These are phyloP conservation scores for Boletus pseudo-olivaceus DNA, from an alignment of 768 basidiomycete genomes.

Conservation along the genomic window DNA sequence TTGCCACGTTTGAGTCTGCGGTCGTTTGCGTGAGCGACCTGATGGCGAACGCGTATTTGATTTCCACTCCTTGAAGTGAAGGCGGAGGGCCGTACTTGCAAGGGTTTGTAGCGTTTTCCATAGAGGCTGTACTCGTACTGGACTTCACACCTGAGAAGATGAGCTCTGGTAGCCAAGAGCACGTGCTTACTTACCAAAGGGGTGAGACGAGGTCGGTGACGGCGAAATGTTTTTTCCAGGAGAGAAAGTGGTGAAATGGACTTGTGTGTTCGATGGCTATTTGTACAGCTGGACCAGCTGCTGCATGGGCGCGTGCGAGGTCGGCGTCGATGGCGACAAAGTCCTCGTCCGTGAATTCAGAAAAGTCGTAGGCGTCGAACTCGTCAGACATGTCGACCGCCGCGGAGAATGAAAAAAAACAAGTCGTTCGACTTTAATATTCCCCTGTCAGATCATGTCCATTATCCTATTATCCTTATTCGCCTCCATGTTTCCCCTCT, in stretches of 20 bases:
- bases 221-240: conserved; percentile 41
- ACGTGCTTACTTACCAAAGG: conserved; percentile 54
- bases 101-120: conserved; percentile 48
- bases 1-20: conserved; percentile 48
- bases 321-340: conserved; percentile 38
- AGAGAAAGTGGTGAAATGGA: conserved; percentile 46
- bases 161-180: not conserved
- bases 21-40: conserved; percentile 55
- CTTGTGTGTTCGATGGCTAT: conserved; percentile 29
- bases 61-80: conserved; percentile 61
- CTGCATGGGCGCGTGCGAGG: not conserved
- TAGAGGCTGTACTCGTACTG: conserved; percentile 75
- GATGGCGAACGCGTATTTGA: conserved; percentile 49
- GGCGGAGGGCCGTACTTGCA: conserved; percentile 48
- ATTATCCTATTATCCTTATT: too few relatives aligned
- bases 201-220: conserved; percentile 64
- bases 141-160: conserved; percentile 63
- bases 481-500: not conserved
- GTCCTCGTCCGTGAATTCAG: conserved; percentile 57
- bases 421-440: conserved; percentile 18
- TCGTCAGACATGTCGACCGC: conserved; percentile 32
- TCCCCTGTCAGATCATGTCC: not conserved
- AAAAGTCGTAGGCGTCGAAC: conserved; percentile 48
- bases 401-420: conserved; percentile 16
- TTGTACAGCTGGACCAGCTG: conserved; percentile 32